Evolutionary conservation across 2,329 filamentous ascomycete species (phyloP).

Genomic region (Rutstroemia sp.): DNA sequence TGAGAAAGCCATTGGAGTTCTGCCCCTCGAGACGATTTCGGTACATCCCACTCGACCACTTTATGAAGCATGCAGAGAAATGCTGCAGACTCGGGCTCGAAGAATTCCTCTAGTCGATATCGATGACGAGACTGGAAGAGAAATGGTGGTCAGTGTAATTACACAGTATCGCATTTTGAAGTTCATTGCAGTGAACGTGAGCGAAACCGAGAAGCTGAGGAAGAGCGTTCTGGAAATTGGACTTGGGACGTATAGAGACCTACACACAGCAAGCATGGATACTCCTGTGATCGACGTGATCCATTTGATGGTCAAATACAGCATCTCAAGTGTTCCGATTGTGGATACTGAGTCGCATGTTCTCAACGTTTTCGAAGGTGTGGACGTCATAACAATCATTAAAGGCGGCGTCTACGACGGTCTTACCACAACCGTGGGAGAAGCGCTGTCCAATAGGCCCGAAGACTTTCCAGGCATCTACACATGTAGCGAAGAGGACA

Average conservation of each 20-base stretch:
- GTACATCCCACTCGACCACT: slow-evolving; percentile 84
- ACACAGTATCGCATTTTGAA: slow-evolving; percentile 98
- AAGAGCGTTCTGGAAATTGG: slow-evolving; percentile 80
- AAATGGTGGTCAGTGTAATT: slow-evolving; percentile 92
- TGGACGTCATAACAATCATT: slow-evolving; percentile 94
- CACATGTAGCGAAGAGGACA: slow-evolving; percentile 86
- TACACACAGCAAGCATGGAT: slow-evolving; percentile 81
- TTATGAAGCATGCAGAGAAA: slow-evolving; percentile 90
- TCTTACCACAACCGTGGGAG: slow-evolving; percentile 75
- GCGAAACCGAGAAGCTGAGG: slow-evolving; percentile 74
- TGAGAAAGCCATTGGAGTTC: slow-evolving; percentile 85
- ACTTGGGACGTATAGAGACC: slow-evolving; percentile 74
- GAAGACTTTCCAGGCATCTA: slow-evolving; percentile 96
- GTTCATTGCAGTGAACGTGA: slow-evolving; percentile 93
- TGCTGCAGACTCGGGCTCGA: slow-evolving; percentile 88
- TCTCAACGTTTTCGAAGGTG: slow-evolving; percentile 94
- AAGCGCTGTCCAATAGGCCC: slow-evolving; percentile 77
- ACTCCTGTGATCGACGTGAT: slow-evolving; percentile 92
- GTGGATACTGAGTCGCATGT: slow-evolving; percentile 71
- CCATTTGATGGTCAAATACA: slow-evolving; percentile 83
- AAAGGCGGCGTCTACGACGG: slow-evolving; percentile 92
- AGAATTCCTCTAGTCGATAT: slow-evolving; percentile 90
- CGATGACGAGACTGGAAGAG: slow-evolving; percentile 86
- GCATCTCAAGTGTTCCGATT: slow-evolving; percentile 92
- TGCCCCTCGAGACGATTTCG: slow-evolving; percentile 90